Evolutionary conservation across 2,329 filamentous ascomycete species (phyloP).

Genomic region (Diaporthe australafricana): DNA sequence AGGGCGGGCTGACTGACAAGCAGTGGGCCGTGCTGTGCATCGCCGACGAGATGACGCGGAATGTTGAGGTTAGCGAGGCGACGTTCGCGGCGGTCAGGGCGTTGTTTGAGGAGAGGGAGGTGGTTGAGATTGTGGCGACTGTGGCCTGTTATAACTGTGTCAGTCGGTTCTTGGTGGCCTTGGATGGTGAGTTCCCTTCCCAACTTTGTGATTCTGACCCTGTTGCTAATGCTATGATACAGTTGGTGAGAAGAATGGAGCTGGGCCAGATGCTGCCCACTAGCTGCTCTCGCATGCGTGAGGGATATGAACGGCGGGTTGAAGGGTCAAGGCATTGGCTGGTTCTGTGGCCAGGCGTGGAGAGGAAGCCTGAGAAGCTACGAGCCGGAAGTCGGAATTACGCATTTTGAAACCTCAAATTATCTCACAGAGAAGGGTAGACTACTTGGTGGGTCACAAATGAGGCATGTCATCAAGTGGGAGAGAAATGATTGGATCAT

Average conservation of each 20-base stretch:
- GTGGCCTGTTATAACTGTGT: slow-evolving; percentile 87
- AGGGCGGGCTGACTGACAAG: slow-evolving; percentile 60
- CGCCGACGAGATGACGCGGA: slow-evolving; percentile 85
- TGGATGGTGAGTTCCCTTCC: slow-evolving; percentile 71
- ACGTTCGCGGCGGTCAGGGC: slow-evolving; percentile 73
- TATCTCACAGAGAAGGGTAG: not conserved
- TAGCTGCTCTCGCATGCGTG: slow-evolving; percentile 44
- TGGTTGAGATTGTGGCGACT: slow-evolving; percentile 76
- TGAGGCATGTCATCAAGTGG: not conserved
- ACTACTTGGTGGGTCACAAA: too few relatives aligned
- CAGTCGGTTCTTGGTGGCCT: slow-evolving; percentile 82
- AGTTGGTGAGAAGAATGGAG: slow-evolving; percentile 70
- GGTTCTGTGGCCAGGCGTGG: not conserved
- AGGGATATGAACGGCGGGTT: slow-evolving; percentile 18
- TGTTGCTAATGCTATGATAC: slow-evolving; percentile 43
- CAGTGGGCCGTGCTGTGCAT: slow-evolving; percentile 79
- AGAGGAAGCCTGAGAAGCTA: not conserved
- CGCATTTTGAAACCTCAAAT: not conserved
- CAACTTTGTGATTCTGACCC: too few relatives aligned
- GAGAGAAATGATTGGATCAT: not conserved
- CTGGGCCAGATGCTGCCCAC: slow-evolving; percentile 57
- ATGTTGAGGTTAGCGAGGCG: slow-evolving; percentile 75
- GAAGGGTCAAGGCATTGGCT: not conserved
- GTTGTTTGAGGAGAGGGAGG: slow-evolving; percentile 75
- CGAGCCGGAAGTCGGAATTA: too few relatives aligned